Evolutionary conservation across 306 rosid species (phyloP).

Genomic region (Ormosia semicastrata): DNA sequence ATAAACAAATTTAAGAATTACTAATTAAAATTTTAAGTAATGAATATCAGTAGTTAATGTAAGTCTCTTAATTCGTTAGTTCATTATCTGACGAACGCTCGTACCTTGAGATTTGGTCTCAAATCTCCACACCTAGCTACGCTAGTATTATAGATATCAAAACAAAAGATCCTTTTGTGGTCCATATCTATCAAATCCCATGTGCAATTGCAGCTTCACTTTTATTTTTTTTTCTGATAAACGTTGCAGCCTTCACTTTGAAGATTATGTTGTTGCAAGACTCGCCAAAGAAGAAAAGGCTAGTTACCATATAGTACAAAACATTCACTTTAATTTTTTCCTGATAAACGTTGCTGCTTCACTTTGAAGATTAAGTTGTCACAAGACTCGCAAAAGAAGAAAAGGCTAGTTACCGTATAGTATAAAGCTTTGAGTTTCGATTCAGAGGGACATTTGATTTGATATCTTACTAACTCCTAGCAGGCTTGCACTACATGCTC

Average conservation of each 20-base stretch:
- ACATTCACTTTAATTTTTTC: no score
- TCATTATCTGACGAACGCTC: no score
- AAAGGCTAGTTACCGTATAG: not conserved
- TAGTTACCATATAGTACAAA: constrained; percentile 1
- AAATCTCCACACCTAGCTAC: no score
- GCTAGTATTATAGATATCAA: no score
- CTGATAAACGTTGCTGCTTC: not conserved
- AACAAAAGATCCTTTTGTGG: not conserved
- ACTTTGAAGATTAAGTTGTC: not conserved
- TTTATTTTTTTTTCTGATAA: no score
- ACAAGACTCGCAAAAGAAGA: not conserved
- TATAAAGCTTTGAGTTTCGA: constrained; percentile 18
- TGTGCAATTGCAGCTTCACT: not conserved
- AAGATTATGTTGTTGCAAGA: not conserved
- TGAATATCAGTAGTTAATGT: no score
- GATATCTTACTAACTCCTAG: constrained; percentile 29
- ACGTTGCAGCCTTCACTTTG: not conserved
- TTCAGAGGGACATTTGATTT: constrained; percentile 33
- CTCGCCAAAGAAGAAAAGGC: not conserved
- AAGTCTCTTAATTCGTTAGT: no score
- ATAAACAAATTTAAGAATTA: no score
- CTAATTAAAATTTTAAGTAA: no score
- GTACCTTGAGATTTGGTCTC: no score
- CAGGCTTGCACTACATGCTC: not conserved
- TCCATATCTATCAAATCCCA: constrained; percentile 25